A percentile compares a stretch with the other conserved stretches of the same genome.
Conservation (phyloP, 2,329 filamentous ascomycete species). For the Pseudocercospora pini-densiflorae region DNA sequence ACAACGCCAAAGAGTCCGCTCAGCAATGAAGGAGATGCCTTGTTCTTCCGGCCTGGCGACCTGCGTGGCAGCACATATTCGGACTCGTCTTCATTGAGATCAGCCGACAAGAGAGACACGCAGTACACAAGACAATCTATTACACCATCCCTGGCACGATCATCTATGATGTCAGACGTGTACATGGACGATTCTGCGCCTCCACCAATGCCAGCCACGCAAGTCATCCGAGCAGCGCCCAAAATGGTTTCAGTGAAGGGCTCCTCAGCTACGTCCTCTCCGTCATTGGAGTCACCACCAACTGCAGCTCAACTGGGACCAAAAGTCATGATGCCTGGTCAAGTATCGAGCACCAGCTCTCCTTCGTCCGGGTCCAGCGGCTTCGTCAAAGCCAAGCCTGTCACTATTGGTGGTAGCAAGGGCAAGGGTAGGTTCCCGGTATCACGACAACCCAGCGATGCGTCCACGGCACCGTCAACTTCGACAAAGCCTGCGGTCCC, state of each 20-base stretch:
- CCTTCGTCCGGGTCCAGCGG: constrained; percentile 37
- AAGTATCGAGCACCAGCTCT: constrained; percentile 37
- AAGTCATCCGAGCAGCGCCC: constrained; percentile 84
- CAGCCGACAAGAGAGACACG: constrained; percentile 38
- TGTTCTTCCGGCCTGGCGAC: constrained; percentile 92
- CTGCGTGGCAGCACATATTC: constrained; percentile 91
- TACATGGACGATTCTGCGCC: constrained; percentile 91
- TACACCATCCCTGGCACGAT: constrained; percentile 54
- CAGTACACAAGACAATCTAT: constrained; percentile 53
- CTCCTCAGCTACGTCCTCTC: constrained; percentile 16
- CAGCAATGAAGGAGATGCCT: constrained; percentile 67
- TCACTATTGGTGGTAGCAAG: constrained; percentile 49
- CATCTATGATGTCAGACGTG: constrained; percentile 83
- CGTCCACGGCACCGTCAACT: constrained; percentile 28
- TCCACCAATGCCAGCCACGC: constrained; percentile 77
- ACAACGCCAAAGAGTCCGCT: constrained; percentile 62
- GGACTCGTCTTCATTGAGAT: constrained; percentile 62
- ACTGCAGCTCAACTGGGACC: constrained; percentile 19
- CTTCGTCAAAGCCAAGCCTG: constrained; percentile 50
- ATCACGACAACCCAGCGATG: constrained; percentile 32
- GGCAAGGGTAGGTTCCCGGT: constrained; percentile 39
- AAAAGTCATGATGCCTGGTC: constrained; percentile 47
- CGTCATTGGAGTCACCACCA: constrained; percentile 17
- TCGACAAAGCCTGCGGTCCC: constrained; percentile 34
- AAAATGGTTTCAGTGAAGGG: constrained; percentile 87